phyloP scores from a whole-genome alignment of 1,284 basidiomycete genomes.

The Ceratobasidium sp. region DNA sequence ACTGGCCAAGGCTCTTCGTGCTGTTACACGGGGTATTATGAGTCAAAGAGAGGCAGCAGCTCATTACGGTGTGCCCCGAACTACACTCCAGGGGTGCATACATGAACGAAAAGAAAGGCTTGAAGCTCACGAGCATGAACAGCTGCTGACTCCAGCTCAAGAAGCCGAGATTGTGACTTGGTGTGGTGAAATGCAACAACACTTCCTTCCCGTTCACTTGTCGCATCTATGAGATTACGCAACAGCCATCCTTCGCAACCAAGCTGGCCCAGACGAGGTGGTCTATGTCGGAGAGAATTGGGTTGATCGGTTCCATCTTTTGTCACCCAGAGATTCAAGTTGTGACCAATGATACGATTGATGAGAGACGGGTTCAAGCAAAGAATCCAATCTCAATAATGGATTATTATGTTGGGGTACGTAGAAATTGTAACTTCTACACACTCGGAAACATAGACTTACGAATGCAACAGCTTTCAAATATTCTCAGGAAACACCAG shows the following conservation, averaged over 20 bases:
- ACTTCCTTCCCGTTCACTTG: not conserved
- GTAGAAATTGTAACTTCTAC: not conserved
- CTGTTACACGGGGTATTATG: not conserved
- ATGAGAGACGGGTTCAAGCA: constrained; percentile 2
- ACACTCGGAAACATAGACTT: no score
- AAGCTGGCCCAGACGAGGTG: not conserved
- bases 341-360: not conserved
- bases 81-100: no score
- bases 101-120: not conserved
- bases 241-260: not conserved
- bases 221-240: not conserved
- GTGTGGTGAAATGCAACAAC: not conserved
- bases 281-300: constrained; percentile 10
- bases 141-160: not conserved
- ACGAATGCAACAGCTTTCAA: not conserved
- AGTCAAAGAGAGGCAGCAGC: not conserved
- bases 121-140: not conserved
- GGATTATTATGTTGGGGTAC: constrained; percentile 36
- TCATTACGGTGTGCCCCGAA: not conserved
- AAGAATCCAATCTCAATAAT: constrained; percentile 16
- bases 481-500: not conserved
- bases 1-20: not conserved
- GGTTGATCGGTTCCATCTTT: constrained; percentile 13
- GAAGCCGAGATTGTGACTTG: not conserved
- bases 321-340: constrained; percentile 16